phyloP scores from a whole-genome alignment of 106 monocot genomes.

The Acorus calamus region DNA sequence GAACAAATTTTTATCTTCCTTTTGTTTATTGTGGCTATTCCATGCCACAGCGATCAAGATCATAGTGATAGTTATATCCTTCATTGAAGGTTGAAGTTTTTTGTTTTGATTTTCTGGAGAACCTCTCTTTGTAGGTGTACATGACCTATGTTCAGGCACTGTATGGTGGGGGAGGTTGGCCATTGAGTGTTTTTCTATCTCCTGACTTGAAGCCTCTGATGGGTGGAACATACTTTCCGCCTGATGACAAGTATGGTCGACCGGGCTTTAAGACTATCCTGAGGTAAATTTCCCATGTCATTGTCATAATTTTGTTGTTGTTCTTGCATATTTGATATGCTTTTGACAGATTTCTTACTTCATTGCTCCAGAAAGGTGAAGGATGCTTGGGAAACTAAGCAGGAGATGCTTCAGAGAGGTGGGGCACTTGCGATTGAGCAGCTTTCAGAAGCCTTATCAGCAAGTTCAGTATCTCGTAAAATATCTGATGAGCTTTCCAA shows the following conservation, averaged over 20 bases:
- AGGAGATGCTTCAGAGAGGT: constrained; percentile 60
- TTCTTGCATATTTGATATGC: not conserved
- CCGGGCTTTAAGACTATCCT: constrained; percentile 86
- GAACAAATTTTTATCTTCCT: no score
- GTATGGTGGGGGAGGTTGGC: constrained; percentile 95
- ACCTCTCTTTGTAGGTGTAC: constrained; percentile 50
- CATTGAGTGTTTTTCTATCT: constrained; percentile 86
- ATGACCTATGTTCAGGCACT: constrained; percentile 93
- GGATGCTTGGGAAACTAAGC: constrained; percentile 83
- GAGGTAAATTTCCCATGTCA: constrained; percentile 27
- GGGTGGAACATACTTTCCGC: constrained; percentile 98
- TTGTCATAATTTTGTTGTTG: not conserved
- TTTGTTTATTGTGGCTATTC: no score
- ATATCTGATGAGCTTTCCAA: constrained; percentile 38
- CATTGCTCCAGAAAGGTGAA: constrained; percentile 61
- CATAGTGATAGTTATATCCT: not conserved
- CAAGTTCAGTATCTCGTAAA: constrained; percentile 31
- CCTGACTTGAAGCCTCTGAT: constrained; percentile 85
- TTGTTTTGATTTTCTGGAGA: no score
- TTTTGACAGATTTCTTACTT: not conserved
- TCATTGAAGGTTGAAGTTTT: not conserved
- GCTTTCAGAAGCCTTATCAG: constrained; percentile 66
- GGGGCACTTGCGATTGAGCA: constrained; percentile 66
- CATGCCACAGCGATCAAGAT: no score
- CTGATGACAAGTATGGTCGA: constrained; percentile 88